These are phyloP conservation scores for Arthrinium phaeospermum DNA, from an alignment of 2,329 filamentous ascomycete genomes.

Conservation along the genomic window DNA sequence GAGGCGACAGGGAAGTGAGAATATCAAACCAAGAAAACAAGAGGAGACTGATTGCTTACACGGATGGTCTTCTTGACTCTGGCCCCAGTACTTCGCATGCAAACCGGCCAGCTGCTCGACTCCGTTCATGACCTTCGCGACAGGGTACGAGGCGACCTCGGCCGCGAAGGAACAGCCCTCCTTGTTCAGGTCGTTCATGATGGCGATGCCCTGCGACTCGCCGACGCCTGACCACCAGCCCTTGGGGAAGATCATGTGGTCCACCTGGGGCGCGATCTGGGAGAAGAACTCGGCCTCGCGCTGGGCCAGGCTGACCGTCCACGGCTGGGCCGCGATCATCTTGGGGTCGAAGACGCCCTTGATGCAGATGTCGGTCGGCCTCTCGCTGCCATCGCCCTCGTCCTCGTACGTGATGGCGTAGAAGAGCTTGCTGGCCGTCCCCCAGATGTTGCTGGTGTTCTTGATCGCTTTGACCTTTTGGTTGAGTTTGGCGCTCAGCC, in stretches of 20 bases:
- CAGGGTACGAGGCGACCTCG: conserved; percentile 38
- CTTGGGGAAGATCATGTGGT: conserved; percentile 40
- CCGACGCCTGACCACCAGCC: conserved; percentile 44
- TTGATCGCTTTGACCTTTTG: conserved; percentile 33
- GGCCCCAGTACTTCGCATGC: conserved; percentile 47
- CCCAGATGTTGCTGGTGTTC: conserved; percentile 32
- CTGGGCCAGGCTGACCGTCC: conserved; percentile 37
- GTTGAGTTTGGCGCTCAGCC: conserved; percentile 36
- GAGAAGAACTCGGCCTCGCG: conserved; percentile 46
- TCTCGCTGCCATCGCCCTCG: conserved; percentile 24
- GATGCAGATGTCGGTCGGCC: conserved; percentile 39
- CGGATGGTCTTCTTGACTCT: conserved; percentile 35
- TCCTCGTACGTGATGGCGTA: conserved; percentile 32
- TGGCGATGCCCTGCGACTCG: conserved; percentile 43
- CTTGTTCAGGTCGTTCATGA: conserved; percentile 43
- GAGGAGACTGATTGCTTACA: background rate
- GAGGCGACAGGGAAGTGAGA: background rate
- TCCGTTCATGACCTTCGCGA: conserved; percentile 41
- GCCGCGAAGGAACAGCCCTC: conserved; percentile 42
- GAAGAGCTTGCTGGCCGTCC: conserved; percentile 38
- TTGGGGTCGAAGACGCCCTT: conserved; percentile 46
- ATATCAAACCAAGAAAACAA: background rate
- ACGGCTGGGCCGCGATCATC: conserved; percentile 41
- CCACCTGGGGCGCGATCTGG: conserved; percentile 40
- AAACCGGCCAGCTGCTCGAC: conserved; percentile 47